Base-by-base conservation (phyloP, 1,284 basidiomycete genomes). In the Papiliotrema flavescens region DNA sequence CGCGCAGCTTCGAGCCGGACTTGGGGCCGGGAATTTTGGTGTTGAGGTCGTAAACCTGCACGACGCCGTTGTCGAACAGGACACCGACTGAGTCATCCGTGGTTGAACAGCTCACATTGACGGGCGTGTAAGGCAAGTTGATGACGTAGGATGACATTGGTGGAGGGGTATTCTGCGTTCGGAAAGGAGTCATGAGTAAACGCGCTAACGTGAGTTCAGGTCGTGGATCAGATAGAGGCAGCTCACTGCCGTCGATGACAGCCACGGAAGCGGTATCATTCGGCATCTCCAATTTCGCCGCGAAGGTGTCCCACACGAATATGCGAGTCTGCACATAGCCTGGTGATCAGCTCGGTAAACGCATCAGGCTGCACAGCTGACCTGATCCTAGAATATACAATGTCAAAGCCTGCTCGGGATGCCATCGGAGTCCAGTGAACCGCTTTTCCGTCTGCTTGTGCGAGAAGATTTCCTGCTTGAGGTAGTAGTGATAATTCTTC, bases 401-500 rank as follows among this genome's bases (percentile, higher is more conserved):
- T 47, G 81, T 79, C 41, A 88, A 73, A 0, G 88, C 77, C 41
- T 84, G 76, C 74, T 98, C 96, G 0, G 91, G 87, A 71, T 98
- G 92, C 95, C 95, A 97, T 23, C 67, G 63, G 17, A 93, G 79
- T 0, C 81, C 84, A 0, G 83, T 86, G 67, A 91, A 89, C 36
- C 82, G 81, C n/a, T 57, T 65, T 5, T 63, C 50, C 2, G 68
- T 57, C 0, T 81, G 79, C 4, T 55, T 40, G 36, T 64, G 63
- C 0, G 86, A 83, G 15, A 75, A 66, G 46, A 95, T 79, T 68
- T 94, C 90, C 70, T 93, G 89, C 75, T 96, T 96, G 54, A 98
- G 81, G 75, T 95, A 92, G 89, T 94, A 97, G 73, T 97, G 89
- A 74, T 96, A 98, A 74, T 99, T 99, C 47, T 89, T 87, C 23